phyloP scores from a whole-genome alignment of 129 eudicot species.

The Lactuca sativa region DNA sequence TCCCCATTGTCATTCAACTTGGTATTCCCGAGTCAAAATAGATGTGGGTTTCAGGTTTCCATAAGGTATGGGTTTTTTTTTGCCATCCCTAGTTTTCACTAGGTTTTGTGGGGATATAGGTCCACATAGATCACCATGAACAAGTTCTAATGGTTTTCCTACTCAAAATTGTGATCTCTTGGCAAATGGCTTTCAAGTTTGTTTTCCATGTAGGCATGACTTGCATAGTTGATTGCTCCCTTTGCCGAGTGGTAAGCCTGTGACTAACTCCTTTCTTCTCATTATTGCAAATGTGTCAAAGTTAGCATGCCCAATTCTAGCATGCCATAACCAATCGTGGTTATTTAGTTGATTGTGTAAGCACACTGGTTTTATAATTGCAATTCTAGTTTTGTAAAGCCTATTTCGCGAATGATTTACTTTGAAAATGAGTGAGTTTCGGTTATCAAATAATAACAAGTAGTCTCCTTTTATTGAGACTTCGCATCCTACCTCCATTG shows the following conservation, averaged over 20 bases:
- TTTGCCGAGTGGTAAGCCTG: not conserved
- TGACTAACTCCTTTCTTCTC: not conserved
- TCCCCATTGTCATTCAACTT: no score
- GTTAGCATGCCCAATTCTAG: not conserved
- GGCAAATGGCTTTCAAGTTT: not conserved
- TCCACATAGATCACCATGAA: not conserved
- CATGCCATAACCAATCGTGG: constrained; percentile 2
- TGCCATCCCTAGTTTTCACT: no score
- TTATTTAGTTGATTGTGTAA: not conserved
- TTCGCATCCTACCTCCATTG: constrained; percentile 1
- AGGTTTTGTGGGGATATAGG: not conserved
- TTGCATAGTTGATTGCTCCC: not conserved
- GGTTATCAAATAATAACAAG: not conserved
- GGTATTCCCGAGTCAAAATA: no score
- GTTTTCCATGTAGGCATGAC: not conserved
- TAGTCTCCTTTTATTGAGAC: not conserved
- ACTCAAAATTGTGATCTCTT: not conserved
- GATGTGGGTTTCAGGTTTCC: no score
- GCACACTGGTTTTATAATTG: not conserved
- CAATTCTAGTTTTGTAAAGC: not conserved
- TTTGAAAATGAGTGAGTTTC: not conserved
- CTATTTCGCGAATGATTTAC: not conserved
- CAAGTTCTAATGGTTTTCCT: not conserved
- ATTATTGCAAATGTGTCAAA: not conserved
- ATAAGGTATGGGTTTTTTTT: no score